Evolutionary conservation across 768 basidiomycete species (phyloP), one percentile per base, ranked within the genome.

Genomic region (Phanerodontia chrysosporium): DNA sequence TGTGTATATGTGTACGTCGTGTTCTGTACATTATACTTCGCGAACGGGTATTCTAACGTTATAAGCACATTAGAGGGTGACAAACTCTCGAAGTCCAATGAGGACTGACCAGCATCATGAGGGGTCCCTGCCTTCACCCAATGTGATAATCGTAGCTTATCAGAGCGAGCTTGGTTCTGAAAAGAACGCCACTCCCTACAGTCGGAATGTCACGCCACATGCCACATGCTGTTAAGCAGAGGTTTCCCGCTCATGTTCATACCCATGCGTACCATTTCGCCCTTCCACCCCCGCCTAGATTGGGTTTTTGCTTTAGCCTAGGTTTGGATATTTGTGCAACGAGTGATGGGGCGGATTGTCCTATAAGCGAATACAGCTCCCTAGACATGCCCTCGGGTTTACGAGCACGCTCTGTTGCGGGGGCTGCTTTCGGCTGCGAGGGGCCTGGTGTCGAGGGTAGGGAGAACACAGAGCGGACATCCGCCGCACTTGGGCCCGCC

Each of bases 321-420:
- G 92, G 90, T 69, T 92, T 90, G 27, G 87, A 80, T 59, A 87
- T 80, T 65, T 90, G 87, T 32, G 90, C 83, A 0, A 86, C 88
- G 51, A 98, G 80, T 1, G 89, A 86, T 0, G 96, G 95, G 12
- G 90, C 89, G 49, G 92, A 90, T 60, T 92, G 86, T n/a, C 96
- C 96, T 64, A 99, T 98, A 59, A 99, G 84, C 1, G 90, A 87
- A 74, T 90, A 98, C 1, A 99, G 80, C 72, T 98, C 95, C 64
- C 95, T 80, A 0, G 94, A 89, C 60, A 98, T 95, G 21, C 96
- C 95, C 21, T 94, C 92, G 3, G 91, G 91, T 72, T 90, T 92
- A 67, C 82, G 81, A 18, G 75, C 67, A 13, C 77, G 67, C 1
- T 70, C 57, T 0, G 74, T 18, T n/a, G 75, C 56, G 24, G 69